phyloP scores from a whole-genome alignment of 1,139 yeast genomes.

The Candida pseudoviswanathii region DNA sequence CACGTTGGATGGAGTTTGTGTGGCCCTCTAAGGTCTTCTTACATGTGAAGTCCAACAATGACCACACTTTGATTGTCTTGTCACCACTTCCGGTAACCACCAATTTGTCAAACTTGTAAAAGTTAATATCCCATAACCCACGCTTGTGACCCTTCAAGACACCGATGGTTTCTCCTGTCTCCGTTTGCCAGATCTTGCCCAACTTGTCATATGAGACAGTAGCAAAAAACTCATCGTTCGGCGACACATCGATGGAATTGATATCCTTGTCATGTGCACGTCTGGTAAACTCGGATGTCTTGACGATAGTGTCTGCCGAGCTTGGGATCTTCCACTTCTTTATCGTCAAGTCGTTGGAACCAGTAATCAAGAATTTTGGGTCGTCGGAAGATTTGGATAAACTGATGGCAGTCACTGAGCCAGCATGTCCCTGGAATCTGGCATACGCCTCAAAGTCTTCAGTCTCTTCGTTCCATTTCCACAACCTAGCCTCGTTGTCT shows the following conservation, averaged over 20 bases:
- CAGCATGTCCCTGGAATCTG: constrained; percentile 80
- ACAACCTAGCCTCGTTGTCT: constrained; percentile 80
- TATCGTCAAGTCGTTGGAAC: constrained; percentile 85
- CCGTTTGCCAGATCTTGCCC: constrained; percentile 85
- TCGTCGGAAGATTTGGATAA: constrained; percentile 61
- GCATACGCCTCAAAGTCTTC: constrained; percentile 56
- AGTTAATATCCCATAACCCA: constrained; percentile 90
- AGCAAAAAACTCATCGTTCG: constrained; percentile 85
- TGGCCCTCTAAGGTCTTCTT: constrained; percentile 90
- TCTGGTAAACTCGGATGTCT: constrained; percentile 78
- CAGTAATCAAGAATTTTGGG: constrained; percentile 81
- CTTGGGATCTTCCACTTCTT: constrained; percentile 83
- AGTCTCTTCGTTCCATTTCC: constrained; percentile 59
- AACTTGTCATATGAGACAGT: constrained; percentile 96
- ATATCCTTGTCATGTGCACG: constrained; percentile 97
- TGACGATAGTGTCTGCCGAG: constrained; percentile 29
- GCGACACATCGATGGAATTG: constrained; percentile 83
- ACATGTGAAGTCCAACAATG: constrained; percentile 73
- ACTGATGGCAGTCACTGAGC: constrained; percentile 81
- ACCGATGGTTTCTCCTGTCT: constrained; percentile 82
- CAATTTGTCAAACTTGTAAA: constrained; percentile 76
- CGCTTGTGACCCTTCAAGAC: constrained; percentile 87
- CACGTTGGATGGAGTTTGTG: constrained; percentile 87
- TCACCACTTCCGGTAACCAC: constrained; percentile 87
- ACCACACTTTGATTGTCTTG: constrained; percentile 89